Base-by-base conservation (phyloP, 106 monocot species). In the Dioscorea zingiberensis region DNA sequence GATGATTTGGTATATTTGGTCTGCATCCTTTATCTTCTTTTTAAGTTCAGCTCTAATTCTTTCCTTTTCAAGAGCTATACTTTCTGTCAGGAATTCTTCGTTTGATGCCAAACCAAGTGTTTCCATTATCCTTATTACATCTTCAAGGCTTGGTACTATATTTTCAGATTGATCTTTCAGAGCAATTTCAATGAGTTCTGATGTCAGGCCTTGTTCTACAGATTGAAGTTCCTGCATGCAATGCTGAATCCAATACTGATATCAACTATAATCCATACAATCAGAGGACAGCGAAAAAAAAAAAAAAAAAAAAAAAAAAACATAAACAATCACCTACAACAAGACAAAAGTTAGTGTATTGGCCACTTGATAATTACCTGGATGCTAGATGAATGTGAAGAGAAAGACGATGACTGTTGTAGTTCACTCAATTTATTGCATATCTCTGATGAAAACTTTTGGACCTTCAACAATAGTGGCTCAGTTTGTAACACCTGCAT, bases 11-110 rank as follows among this genome's bases (percentile, higher is more conserved):
- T 69, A 66, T 26, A 88, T 71, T 60, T 61, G 67, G 24, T 67
- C 44, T 3, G 58, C 48, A 21, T 76, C 74, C 62, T 66, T 85
- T 62, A 74, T 57, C 23, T 78, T 88, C 67, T 75, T 70, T 24
- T 71, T 82, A 10, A 58, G 56, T 54, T 80, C 83, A 2, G 71
- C 67, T 73, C 68, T 85, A 23, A 66, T 47, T 76, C 80, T 77
- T 56, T 88, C 80, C 67, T 88, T 93, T 54, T 93, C 93, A 16
- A 93, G 62, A 60, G 77, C 76, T 67, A 93, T 80, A 49, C 67
- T 73, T 70, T 93, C 93, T 59, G 62, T 47, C 19, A 88, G 56
- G 21, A 93, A 66, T 73, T 85, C 82, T 32, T 78, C 69, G 59
- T 64, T 75, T 62, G 93, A 85, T 71, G 64, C 68, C 62, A 93